Evolutionary conservation across 306 rosid species (phyloP), one percentile per base, ranked within the genome.

Genomic region (Alnus rubra): DNA sequence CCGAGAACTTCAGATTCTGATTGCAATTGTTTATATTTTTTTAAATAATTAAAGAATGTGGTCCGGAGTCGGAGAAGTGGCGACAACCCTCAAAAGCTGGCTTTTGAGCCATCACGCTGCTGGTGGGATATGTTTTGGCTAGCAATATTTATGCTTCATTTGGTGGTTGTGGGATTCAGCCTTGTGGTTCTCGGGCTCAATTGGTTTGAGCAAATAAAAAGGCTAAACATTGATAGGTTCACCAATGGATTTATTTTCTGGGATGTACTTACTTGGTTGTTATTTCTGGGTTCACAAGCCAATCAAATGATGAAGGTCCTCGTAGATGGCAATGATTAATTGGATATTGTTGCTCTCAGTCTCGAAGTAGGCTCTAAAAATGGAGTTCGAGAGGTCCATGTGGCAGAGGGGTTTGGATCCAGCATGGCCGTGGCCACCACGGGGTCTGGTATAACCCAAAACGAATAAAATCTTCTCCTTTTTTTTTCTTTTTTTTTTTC

Each of bases 71-170:
- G 84, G 81, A 81, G 85, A 78, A 86, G 87, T 73, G 77, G 82
- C 5, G 88, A 74, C 48, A 82, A 80, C n/a, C 76, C 85, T 79
- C 91, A 84, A 82, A 81, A 81, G 64, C 78, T 85, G 86, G 83
- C 68, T 62, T 77, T 88, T 53, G 97, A 82, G 77, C 87, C 90
- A 48, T 78, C 87, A 6, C 90, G 98, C 69, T 89, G 88, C 30
- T 95, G 96, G 97, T 93, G 88, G 0, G 98, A 95, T n/a, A 78
- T 92, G 65, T 95, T 95, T 84, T 95, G 98, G 98, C 86, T 81
- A 79, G 90, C 87, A 23, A 70, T 90, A 39, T 95, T 95, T 79
- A 63, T 90, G 65, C 81, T 88, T 81, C 98, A 95, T 77, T 84
- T 90, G 92, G 78, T 90, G 79, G 81, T 88, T 45, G 9, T 95